Base-by-base conservation (phyloP, 2,329 filamentous ascomycete genomes). In the Xylariomycetidae sp. region DNA sequence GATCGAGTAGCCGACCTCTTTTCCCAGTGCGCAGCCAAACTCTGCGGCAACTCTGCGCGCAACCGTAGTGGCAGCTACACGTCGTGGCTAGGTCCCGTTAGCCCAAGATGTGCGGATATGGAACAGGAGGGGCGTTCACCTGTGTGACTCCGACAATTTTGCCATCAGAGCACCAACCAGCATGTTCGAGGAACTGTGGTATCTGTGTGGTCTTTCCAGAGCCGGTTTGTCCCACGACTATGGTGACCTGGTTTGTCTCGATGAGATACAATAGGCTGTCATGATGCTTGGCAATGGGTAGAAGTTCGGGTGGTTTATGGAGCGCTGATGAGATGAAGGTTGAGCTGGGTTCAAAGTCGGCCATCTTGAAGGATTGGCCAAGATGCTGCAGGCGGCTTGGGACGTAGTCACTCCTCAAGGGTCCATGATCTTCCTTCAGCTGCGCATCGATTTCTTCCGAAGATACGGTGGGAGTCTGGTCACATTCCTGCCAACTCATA, bases 181-280 rank as follows among this genome's bases (percentile, higher is more conserved):
- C 85, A 48, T 85, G 72, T 37, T 94, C 81, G 10, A 96, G 72
- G 50, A 84, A 96, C 49, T 95, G 90, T 1, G 92, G 92, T 26
- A 96, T 82, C 56, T 96, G 92, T 0, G 92, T 96, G 2, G 89
- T 95, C 62, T 96, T 96, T 25, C 90, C 89, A 16, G 85, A 94
- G 4, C 92, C 92, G 2, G 92, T 96, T 55, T 95, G 88, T 7
- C 90, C 92, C 34, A 96, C 79, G 10, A 96, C 78, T 31, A 96
- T 86, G 0, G 85, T 90, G 37, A 96, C 82, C 0, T 85, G 82
- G 43, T 78, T 77, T 6, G 77, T 88, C 57, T 96, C 90, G 38
- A 95, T 75, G 10, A 89, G 72, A 60, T 95, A 96, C 2, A 95
- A 72, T 2, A 98, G 67, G 34, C 72, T 78, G 36, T 92, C 72